Conservation (phyloP, 2,329 filamentous ascomycete genomes). For the Stylonectria norvegica region DNA sequence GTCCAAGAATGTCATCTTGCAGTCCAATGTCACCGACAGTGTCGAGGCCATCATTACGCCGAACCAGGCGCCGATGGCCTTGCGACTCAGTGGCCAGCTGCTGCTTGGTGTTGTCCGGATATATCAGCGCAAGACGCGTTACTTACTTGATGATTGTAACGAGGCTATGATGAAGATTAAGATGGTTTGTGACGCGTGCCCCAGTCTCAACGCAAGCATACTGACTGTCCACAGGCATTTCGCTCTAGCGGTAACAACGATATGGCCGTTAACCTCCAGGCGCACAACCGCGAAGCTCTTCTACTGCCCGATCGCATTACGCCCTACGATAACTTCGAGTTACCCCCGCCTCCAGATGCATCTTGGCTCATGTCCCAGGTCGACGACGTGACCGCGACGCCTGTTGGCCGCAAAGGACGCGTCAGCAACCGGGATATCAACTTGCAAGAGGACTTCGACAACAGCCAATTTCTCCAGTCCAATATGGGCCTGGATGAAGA, state of each 20-base stretch:
- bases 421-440: conserved; percentile 63
- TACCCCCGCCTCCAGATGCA: conserved; percentile 82
- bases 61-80: conserved; percentile 87
- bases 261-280: conserved; percentile 75
- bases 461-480: conserved; percentile 77
- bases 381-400: conserved; percentile 55
- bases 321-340: conserved; percentile 75
- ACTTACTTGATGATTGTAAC: conserved; percentile 94
- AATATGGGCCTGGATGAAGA: conserved; percentile 58
- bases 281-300: conserved; percentile 79
- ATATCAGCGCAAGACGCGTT: conserved; percentile 95
- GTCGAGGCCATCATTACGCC: conserved; percentile 93
- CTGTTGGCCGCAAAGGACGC: conserved; percentile 55
- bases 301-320: conserved; percentile 91
- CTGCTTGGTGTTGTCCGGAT: conserved; percentile 94
- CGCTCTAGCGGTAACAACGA: conserved; percentile 93
- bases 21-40: conserved; percentile 91
- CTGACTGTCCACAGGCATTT: conserved; percentile 67
- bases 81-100: conserved; percentile 90
- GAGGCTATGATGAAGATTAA: conserved; percentile 98
- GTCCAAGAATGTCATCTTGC: conserved; percentile 91
- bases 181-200: conserved; percentile 62
- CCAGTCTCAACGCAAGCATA: neutral
- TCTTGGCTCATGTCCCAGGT: conserved; percentile 77
- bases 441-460: conserved; percentile 64